Conservation (phyloP, 176 grass and related monocot species). For the Sorghum bicolor region Sorghum_bicolor_NCBIv3 NC_012870.2:55864001-55864500, state of each 20-base stretch:
- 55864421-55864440: neutral
- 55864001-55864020: constrained; percentile 90
- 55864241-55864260: constrained; percentile 56
- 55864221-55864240: constrained; percentile 61
- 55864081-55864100: constrained; percentile 55
- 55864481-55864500: neutral
- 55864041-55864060: constrained; percentile 56
- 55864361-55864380: constrained; percentile 74
- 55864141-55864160: neutral
- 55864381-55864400: constrained; percentile 91
- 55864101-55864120: constrained; percentile 1
- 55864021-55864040: constrained; percentile 72
- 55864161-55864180: neutral
- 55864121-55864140: neutral
- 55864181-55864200: constrained; percentile 11
- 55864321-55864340: constrained; percentile 66
- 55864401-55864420: constrained; percentile 60
- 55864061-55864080: constrained; percentile 77
- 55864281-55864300: constrained; percentile 56
- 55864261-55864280: constrained; percentile 83
- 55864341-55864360: constrained; percentile 53
- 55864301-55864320: constrained; percentile 89
- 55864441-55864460: neutral
- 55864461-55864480: neutral
- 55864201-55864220: constrained; percentile 39